Evolutionary conservation across 352 stramenopile genomes (phyloP), one percentile per base, ranked within the genome.

Genomic region (Phytophthora sp.): DNA sequence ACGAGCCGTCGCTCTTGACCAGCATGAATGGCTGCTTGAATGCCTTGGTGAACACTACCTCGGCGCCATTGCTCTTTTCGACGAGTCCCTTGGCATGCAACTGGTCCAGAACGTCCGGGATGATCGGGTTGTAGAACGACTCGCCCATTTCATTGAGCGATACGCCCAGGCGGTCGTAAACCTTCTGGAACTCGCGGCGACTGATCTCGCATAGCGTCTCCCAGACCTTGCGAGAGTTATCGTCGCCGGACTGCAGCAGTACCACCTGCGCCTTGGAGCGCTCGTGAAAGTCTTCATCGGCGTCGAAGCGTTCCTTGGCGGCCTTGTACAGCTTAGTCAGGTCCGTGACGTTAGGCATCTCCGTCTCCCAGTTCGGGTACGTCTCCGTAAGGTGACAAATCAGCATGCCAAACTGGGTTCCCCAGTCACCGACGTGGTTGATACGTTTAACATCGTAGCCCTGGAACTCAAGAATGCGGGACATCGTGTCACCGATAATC

Each of bases 361-460:
- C 70, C 44, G 84, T 70, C 69, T 97, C 82, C 87, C 81, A 98
- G 80, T 78, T 97, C 73, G 57, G 98, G 80, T 98, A 99, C 64
- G 96, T 96, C 69, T 99, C 97, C 55, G 98, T 98, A 46, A 99
- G 84, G 78, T 99, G 98, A 72, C 98, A 96, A 77, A 99, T 99
- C 12, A 99, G 87, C 98, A 99, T 99, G 41, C 98, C 98, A 70
- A 99, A 99, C 78, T 99, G 98, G 13, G 88, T 94, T 35, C 88
- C 88, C 88, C 85, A 93, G 71, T 95, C 88, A 15, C 88, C 88
- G 15, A 94, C 80, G 81, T 95, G 88, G 75, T 93, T 95, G 30
- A 94, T 87, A 26, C 88, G 86, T 52, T 77, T 63, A n/a, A 95
- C 88, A 29, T 93, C 71, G 72, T 93, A 79, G 67, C 74, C 81